Evolutionary conservation across 768 basidiomycete species (phyloP), one percentile per base, ranked within the genome.

Genomic region (Hypsizygus marmoreus): DNA sequence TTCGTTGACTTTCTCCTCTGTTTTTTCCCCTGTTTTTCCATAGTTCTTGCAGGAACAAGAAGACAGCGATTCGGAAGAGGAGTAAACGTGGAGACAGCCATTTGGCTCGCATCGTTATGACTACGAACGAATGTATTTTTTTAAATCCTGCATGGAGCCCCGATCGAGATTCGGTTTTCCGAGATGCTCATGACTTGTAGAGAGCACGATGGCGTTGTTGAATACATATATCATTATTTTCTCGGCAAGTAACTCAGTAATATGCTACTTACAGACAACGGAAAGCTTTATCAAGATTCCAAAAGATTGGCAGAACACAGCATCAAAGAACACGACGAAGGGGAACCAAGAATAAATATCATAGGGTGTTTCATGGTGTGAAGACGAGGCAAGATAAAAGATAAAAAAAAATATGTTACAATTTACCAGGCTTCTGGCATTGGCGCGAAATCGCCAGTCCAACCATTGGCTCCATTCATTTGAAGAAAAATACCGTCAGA

Each of bases 41-140:
- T 58, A 95, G 92, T 94, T 90, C 75, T 75, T 95, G 69, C 88
- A 91, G 69, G 90, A 93, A 66, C 86, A 91, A 69, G 88, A 92
- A 53, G 82, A 84, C 43, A 84, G 84, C 48, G 86, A 87, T 26
- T 89, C 88, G 40, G 82, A 85, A 39, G 77, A 81, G 51, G 69
- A 72, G 52, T 67, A 59, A 53, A 24, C 31, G 22, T 34, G 16
- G 19, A 40, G 11, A n/a, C n/a, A n/a, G n/a, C 23, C n/a, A 8
- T 41, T 43, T 28, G n/a, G n/a, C 14, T 29, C 20, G 4, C 35
- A 9, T 48, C 17, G n/a, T 20, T 31, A n/a, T n/a, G n/a, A n/a
- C n/a, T n/a, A n/a, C n/a, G n/a, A n/a, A 33, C 24, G 31, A 29
- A 46, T 54, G 45, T 47, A 55, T 44, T 58, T 50, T 48, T 51